phyloP scores from a whole-genome alignment of 108 stramenopile genomes.

The Parmales sp. region DNA sequence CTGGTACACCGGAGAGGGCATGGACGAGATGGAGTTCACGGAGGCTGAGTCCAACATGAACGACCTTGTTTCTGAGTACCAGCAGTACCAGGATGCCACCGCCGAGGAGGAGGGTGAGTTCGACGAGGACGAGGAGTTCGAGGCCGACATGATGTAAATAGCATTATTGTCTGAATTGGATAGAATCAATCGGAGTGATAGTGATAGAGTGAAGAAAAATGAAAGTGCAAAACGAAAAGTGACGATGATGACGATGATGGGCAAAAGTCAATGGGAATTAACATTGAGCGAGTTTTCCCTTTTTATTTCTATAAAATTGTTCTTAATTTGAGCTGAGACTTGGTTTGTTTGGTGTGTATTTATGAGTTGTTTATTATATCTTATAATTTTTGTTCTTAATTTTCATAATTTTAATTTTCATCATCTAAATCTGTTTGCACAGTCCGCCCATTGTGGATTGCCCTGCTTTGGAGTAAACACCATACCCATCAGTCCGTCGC shows the following conservation, averaged over 20 bases:
- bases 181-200: too few species aligned
- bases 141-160: constrained; percentile 14
- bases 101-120: constrained; percentile 52
- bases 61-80: constrained; percentile 72
- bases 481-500: too few species aligned
- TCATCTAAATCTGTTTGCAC: too few species aligned
- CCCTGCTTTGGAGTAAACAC: too few species aligned
- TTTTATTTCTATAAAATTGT: too few species aligned
- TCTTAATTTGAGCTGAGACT: neutral
- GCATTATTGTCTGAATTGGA: too few species aligned
- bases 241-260: too few species aligned
- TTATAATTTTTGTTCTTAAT: neutral
- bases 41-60: constrained; percentile 92
- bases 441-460: too few species aligned
- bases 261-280: too few species aligned
- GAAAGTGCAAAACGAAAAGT: too few species aligned
- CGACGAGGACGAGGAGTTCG: constrained; percentile 16
- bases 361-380: neutral
- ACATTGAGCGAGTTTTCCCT: too few species aligned
- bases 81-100: constrained; percentile 85
- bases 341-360: neutral
- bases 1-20: constrained; percentile 88
- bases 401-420: neutral
- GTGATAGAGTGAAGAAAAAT: too few species aligned
- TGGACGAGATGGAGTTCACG: constrained; percentile 92